phyloP scores from a whole-genome alignment of 1,284 basidiomycete species.

The Sanghuangporus baumii region DNA sequence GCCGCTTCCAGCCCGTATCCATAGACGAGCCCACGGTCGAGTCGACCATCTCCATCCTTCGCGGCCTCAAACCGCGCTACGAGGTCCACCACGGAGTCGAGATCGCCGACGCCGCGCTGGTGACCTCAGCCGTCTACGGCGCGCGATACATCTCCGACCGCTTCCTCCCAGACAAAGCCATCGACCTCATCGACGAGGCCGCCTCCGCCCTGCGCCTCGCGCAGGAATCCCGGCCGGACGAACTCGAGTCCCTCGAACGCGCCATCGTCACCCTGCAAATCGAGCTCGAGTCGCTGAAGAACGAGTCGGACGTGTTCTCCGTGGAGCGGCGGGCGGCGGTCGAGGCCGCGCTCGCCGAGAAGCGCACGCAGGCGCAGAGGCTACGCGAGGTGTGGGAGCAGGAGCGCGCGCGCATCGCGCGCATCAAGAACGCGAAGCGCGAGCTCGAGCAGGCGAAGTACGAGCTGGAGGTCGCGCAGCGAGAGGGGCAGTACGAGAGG shows the following conservation, averaged over 20 bases:
- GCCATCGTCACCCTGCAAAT: slow-evolving; percentile 86
- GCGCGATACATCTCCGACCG: slow-evolving; percentile 84
- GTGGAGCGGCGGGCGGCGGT: slow-evolving; percentile 66
- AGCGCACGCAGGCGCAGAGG: slow-evolving; percentile 55
- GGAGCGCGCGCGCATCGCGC: slow-evolving; percentile 74
- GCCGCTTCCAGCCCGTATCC: slow-evolving; percentile 84
- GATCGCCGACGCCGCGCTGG: slow-evolving; percentile 82
- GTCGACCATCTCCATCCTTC: slow-evolving; percentile 83
- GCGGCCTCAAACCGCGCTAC: slow-evolving; percentile 80
- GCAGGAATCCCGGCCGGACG: slow-evolving; percentile 87
- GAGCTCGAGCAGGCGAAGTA: slow-evolving; percentile 81
- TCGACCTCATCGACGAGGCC: slow-evolving; percentile 88
- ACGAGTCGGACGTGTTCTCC: slow-evolving; percentile 82
- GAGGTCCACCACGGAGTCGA: slow-evolving; percentile 92
- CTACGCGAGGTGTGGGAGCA: slow-evolving; percentile 72
- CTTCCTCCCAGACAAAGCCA: slow-evolving; percentile 86
- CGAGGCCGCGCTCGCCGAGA: slow-evolving; percentile 54
- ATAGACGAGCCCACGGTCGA: slow-evolving; percentile 87
- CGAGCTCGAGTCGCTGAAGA: slow-evolving; percentile 85
- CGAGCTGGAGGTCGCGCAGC: slow-evolving; percentile 83
- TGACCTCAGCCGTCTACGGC: slow-evolving; percentile 82
- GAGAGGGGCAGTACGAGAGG: slow-evolving; percentile 77
- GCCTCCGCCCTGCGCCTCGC: slow-evolving; percentile 84
- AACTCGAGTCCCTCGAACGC: slow-evolving; percentile 78
- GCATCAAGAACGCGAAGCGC: slow-evolving; percentile 75